Evolutionary conservation across 2,329 filamentous ascomycete species (phyloP).

Genomic region (Diplodia scrobiculata): DNA sequence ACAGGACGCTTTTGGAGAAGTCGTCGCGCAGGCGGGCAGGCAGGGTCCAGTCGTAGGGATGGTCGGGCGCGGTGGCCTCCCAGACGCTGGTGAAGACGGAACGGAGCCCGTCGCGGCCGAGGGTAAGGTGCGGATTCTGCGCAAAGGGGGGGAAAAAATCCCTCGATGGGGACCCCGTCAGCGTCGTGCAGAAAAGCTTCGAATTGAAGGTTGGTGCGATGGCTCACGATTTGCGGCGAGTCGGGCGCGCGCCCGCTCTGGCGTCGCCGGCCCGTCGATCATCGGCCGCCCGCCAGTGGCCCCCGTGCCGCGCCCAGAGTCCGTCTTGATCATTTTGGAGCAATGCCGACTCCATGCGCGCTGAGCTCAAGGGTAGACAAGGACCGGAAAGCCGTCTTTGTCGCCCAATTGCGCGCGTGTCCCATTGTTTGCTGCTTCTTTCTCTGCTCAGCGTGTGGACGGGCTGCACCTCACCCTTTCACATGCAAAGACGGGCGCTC

Average conservation of each 20-base stretch:
- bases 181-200: constrained; percentile 6
- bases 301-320: neutral
- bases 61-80: neutral
- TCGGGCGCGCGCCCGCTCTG: neutral
- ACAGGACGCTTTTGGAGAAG: constrained; percentile 1
- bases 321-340: neutral
- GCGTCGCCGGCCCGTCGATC: neutral
- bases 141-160: neutral
- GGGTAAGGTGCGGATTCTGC: neutral
- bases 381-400: neutral
- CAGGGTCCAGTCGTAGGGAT: constrained; percentile 17
- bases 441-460: neutral
- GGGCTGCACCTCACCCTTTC: neutral
- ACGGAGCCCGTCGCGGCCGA: constrained; percentile 13
- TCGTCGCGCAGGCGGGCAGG: constrained; percentile 6
- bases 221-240: neutral
- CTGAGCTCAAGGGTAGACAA: neutral
- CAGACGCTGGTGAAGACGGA: constrained; percentile 15
- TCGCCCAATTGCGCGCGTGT: neutral
- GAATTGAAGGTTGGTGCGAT: neutral
- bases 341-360: neutral
- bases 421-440: neutral
- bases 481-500: constrained; percentile 12
- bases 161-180: constrained; percentile 16
- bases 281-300: neutral